Percentiles rank a stretch among this genome's conserved stretches.
phyloP scores from a whole-genome alignment of 2,329 filamentous ascomycete species.

The Ophiocordyceps robertsii region DNA sequence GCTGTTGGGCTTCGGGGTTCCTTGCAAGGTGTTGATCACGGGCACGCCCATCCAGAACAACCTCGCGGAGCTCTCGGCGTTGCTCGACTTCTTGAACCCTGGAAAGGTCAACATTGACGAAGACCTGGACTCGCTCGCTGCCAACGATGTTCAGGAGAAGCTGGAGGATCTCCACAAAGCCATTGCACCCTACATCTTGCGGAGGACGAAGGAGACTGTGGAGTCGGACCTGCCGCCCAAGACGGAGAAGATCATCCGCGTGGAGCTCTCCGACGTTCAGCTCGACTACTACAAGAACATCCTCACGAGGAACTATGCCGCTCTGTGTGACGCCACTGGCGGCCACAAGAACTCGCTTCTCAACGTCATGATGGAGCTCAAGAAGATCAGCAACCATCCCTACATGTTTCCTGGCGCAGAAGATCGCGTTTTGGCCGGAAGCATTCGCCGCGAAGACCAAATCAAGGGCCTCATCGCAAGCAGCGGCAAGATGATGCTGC shows the following conservation, averaged over 20 bases:
- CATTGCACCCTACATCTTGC: slow-evolving; percentile 88
- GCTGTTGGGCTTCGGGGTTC: slow-evolving; percentile 73
- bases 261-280: slow-evolving; percentile 91
- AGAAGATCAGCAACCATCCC: slow-evolving; percentile 97
- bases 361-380: slow-evolving; percentile 99
- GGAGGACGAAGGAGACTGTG: slow-evolving; percentile 92
- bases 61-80: slow-evolving; percentile 75
- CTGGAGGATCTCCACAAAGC: slow-evolving; percentile 72
- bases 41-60: slow-evolving; percentile 98
- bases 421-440: slow-evolving; percentile 72
- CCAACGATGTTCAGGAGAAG: slow-evolving; percentile 73
- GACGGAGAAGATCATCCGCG: slow-evolving; percentile 96
- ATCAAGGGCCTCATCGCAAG: slow-evolving; percentile 89
- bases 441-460: slow-evolving; percentile 72
- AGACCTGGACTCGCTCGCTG: slow-evolving; percentile 67
- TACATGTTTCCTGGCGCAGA: slow-evolving; percentile 96
- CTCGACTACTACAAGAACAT: slow-evolving; percentile 99
- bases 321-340: slow-evolving; percentile 76
- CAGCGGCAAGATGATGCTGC: slow-evolving; percentile 98
- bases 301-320: slow-evolving; percentile 87
- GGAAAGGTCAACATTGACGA: slow-evolving; percentile 84
- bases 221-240: slow-evolving; percentile 94
- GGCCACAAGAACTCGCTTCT: slow-evolving; percentile 90
- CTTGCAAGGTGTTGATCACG: slow-evolving; percentile 84
- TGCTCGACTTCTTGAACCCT: slow-evolving; percentile 96